phyloP scores from a whole-genome alignment of 83 land plant genomes.

The Picea abies region DNA sequence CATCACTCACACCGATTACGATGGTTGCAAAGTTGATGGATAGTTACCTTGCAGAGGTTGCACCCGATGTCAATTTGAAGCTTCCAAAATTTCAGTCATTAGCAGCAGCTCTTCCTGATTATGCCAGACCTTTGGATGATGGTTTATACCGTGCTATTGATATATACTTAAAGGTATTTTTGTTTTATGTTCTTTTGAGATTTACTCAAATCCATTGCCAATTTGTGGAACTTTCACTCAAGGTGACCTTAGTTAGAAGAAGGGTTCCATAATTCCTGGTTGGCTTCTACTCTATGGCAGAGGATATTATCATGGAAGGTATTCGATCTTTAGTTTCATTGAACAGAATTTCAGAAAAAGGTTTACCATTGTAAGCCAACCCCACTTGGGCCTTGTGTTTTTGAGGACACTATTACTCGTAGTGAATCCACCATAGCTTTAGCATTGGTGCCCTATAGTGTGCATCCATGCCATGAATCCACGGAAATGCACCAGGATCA shows the following conservation, averaged over 20 bases:
- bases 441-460: not conserved
- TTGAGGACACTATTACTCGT: not conserved
- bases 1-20: constrained; percentile 64
- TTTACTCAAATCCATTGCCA: not conserved
- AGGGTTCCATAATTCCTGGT: not conserved
- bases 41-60: constrained; percentile 84
- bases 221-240: not conserved
- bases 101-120: constrained; percentile 67
- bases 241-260: not conserved
- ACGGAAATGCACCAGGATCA: not conserved
- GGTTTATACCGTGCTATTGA: constrained; percentile 84
- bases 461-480: not conserved
- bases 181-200: too few species aligned
- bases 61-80: constrained; percentile 77
- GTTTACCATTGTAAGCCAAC: not conserved
- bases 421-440: not conserved
- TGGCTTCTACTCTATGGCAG: not conserved
- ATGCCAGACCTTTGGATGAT: constrained; percentile 69
- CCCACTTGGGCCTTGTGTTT: not conserved
- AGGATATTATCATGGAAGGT: not conserved
- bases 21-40: constrained; percentile 84
- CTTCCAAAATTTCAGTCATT: constrained; percentile 60
- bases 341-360: not conserved
- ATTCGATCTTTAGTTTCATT: not conserved
- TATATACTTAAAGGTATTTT: constrained; percentile 65